A percentile compares a stretch with the other conserved stretches of the same genome.
phyloP scores from a whole-genome alignment of 2,329 filamentous ascomycete species.

The Aspergillus melleus region DNA sequence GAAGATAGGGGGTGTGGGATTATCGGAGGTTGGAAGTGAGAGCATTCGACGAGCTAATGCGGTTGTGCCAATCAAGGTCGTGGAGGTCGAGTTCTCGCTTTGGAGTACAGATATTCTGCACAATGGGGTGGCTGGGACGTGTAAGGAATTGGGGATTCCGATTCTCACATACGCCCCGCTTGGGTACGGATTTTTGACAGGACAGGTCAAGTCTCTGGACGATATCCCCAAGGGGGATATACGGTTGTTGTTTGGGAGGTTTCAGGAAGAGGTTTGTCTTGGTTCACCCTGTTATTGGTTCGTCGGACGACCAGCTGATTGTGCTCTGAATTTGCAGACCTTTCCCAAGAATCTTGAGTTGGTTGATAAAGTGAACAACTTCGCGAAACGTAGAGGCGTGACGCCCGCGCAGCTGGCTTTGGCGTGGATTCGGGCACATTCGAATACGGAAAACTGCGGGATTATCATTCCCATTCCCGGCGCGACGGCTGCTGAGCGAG shows the following conservation, averaged over 20 bases:
- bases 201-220: neutral
- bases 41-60: neutral
- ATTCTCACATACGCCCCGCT: neutral
- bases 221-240: neutral
- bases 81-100: neutral
- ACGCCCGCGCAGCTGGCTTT: neutral
- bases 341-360: neutral
- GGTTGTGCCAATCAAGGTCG: neutral
- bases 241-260: neutral
- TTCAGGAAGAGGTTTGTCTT: neutral
- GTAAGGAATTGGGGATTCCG: neutral
- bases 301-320: neutral
- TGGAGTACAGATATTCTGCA: neutral
- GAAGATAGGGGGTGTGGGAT: neutral
- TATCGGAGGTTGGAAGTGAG: neutral
- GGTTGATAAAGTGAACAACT: neutral
- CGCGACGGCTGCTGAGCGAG: neutral
- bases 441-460: neutral
- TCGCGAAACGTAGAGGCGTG: neutral
- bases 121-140: neutral
- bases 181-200: neutral
- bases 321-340: neutral
- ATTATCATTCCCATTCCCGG: neutral
- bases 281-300: neutral
- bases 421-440: neutral